These are phyloP conservation scores for Chrysochromulina tobinii DNA, from an alignment of 78 protist genomes.

Conservation along the genomic window DNA sequence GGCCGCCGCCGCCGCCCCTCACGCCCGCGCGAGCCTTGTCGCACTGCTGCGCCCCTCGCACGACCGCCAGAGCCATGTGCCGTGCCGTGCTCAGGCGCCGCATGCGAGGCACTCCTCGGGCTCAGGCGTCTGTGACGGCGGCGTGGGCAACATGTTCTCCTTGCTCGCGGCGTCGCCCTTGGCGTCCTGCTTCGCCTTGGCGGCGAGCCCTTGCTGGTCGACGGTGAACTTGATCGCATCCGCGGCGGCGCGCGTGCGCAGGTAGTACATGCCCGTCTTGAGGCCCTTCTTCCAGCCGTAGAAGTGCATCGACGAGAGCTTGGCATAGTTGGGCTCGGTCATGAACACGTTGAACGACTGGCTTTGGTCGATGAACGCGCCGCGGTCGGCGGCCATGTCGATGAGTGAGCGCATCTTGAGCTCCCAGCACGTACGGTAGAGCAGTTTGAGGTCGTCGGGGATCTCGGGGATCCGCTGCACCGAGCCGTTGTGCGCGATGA, in stretches of 20 bases:
- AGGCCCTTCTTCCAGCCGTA: conserved; percentile 96
- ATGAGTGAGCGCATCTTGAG: conserved; percentile 85
- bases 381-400: conserved; percentile 98
- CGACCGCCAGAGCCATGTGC: too few species aligned
- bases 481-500: conserved; percentile 89
- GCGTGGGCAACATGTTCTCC: not conserved
- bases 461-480: conserved; percentile 79
- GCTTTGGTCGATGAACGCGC: conserved; percentile 94
- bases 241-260: conserved; percentile 94
- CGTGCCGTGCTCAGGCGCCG: too few species aligned
- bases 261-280: conserved; percentile 98
- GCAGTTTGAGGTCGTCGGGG: conserved; percentile 81
- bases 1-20: too few species aligned
- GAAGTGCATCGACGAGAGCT: conserved; percentile 97
- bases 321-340: conserved; percentile 82
- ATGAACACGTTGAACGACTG: conserved; percentile 83
- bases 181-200: not conserved
- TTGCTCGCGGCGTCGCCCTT: not conserved
- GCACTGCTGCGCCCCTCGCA: too few species aligned
- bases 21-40: too few species aligned
- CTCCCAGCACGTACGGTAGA: conserved; percentile 98
- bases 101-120: not conserved
- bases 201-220: conserved; percentile 55
- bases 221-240: conserved; percentile 97
- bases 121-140: not conserved